phyloP scores from a whole-genome alignment of 345 rosid species.

The Eutrema japonicum region DNA sequence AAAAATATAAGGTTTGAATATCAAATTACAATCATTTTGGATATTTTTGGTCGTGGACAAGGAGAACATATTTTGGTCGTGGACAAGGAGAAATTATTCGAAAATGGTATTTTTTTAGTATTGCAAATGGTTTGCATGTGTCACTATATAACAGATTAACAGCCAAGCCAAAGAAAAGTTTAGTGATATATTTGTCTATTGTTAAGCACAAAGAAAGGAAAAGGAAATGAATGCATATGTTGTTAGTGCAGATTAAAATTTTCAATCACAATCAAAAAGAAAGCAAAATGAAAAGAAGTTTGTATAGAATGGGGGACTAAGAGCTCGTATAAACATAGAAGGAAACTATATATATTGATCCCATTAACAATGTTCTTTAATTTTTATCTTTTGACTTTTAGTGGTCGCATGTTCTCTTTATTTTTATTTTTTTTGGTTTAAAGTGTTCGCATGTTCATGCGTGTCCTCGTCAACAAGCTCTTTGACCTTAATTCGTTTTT shows the following conservation, averaged over 20 bases:
- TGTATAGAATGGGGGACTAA: slow-evolving; percentile 31
- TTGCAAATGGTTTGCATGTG: not conserved
- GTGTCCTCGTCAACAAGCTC: slow-evolving; percentile 40
- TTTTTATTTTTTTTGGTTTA: slow-evolving; percentile 13
- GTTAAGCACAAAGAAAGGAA: slow-evolving; percentile 7
- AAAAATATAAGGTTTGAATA: too few species aligned
- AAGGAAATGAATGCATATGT: not conserved
- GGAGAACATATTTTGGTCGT: too few species aligned
- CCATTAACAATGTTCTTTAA: slow-evolving; percentile 49
- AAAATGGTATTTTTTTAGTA: not conserved
- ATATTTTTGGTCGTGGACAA: too few species aligned
- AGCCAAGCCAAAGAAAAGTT: not conserved
- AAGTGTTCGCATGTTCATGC: slow-evolving; percentile 44
- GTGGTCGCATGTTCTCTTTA: slow-evolving; percentile 40
- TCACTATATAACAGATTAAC: not conserved
- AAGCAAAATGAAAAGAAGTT: not conserved
- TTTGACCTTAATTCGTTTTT: slow-evolving; percentile 31
- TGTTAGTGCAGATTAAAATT: not conserved
- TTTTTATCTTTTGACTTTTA: slow-evolving; percentile 29
- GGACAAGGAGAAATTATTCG: not conserved
- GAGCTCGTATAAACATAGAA: slow-evolving; percentile 31
- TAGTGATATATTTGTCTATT: not conserved
- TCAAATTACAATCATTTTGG: too few species aligned
- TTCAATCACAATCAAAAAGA: not conserved
- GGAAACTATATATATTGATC: slow-evolving; percentile 18